A percentile compares a stretch with the other conserved stretches of the same genome.
Conservation (phyloP, 805 yeast species). For the Metschnikowia lochheadii region DNA sequence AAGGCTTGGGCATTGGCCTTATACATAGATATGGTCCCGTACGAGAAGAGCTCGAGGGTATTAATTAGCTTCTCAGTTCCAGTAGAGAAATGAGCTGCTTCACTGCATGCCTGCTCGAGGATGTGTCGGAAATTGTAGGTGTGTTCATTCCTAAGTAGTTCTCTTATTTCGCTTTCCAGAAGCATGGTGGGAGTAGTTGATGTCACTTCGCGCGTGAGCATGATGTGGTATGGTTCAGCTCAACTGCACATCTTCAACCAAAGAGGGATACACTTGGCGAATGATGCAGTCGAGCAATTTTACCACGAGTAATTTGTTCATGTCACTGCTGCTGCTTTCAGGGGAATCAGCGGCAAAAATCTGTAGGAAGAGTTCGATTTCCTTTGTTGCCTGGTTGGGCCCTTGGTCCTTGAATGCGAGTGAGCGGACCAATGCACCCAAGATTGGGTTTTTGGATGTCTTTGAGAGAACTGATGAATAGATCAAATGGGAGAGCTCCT, state of each 20-base stretch:
- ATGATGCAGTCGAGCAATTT: conserved; percentile 22
- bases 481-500: conserved; percentile 3
- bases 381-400: conserved; percentile 13
- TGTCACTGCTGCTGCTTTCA: conserved; percentile 7
- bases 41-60: conserved; percentile 37
- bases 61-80: conserved; percentile 13
- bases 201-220: background rate
- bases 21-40: conserved; percentile 31
- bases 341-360: conserved; percentile 14
- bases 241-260: conserved; percentile 6
- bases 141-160: background rate
- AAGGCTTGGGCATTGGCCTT: conserved; percentile 15
- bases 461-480: background rate
- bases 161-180: background rate
- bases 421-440: conserved; percentile 7
- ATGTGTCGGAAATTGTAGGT: conserved; percentile 8
- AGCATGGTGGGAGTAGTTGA: background rate
- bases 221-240: background rate
- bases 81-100: background rate
- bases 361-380: conserved; percentile 13
- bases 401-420: conserved; percentile 15
- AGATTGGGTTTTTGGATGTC: background rate
- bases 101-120: background rate
- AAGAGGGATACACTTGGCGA: conserved; percentile 23
- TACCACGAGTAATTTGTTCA: conserved; percentile 22